Evolutionary conservation across 208 protist species (phyloP).

Genomic region (Crithidia fasciculata): DNA sequence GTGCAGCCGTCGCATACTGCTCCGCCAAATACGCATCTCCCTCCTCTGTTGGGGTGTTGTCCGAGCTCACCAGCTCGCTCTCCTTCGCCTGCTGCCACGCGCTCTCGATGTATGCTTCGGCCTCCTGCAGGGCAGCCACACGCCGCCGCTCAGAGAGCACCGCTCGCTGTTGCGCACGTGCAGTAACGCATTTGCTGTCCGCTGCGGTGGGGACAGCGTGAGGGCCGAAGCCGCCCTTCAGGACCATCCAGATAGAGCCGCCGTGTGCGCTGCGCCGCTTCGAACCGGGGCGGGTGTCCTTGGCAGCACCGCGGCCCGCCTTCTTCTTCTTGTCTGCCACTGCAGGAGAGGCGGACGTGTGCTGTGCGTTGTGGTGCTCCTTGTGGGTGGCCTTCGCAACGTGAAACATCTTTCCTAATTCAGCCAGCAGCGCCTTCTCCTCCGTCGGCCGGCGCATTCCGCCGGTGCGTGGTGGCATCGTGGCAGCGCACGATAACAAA

Average conservation of each 20-base stretch:
- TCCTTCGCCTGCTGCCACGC: constrained; percentile 72
- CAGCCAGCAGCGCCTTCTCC: constrained; percentile 65
- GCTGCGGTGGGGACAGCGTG: constrained; percentile 35
- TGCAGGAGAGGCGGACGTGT: neutral
- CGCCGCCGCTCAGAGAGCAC: constrained; percentile 54
- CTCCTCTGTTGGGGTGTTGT: constrained; percentile 45
- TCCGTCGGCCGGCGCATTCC: constrained; percentile 31
- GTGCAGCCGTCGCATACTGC: constrained; percentile 67
- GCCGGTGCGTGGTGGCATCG: constrained; percentile 15
- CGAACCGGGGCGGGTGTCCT: constrained; percentile 27
- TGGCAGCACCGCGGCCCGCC: neutral
- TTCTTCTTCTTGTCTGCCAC: constrained; percentile 18
- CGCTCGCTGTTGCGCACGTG: constrained; percentile 28
- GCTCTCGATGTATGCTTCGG: constrained; percentile 72
- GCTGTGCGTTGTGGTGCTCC: constrained; percentile 38
- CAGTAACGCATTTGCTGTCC: neutral
- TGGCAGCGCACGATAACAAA: too few relatives aligned
- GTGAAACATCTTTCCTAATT: constrained; percentile 73
- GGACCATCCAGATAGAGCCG: constrained; percentile 77
- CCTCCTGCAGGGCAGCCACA: constrained; percentile 48
- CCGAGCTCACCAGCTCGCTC: constrained; percentile 41
- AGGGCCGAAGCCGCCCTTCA: constrained; percentile 75
- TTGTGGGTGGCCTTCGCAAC: constrained; percentile 59
- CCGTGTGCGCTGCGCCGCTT: constrained; percentile 38
- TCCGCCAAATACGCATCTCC: constrained; percentile 73